Evolutionary conservation across 2,329 filamentous ascomycete genomes (phyloP), one percentile per base, ranked within the genome.

Genomic region (Coniochaeta sp.): DNA sequence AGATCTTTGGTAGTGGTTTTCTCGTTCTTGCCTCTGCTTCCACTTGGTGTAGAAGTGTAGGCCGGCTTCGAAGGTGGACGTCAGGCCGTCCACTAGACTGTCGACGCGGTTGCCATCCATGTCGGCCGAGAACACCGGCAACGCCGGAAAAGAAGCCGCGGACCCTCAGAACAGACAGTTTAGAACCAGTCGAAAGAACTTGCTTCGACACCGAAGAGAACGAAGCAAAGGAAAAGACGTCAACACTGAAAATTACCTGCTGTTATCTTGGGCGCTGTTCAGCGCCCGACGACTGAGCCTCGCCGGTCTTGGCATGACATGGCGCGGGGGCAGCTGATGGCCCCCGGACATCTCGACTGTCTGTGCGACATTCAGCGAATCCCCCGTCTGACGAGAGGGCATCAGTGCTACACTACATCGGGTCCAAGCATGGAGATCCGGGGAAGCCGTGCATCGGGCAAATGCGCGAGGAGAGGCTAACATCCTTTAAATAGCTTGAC

Each of bases 41-140:
- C 75, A 77, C 19, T 62, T 66, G 1, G 67, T 63, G 67, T 77
- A 76, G 61, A 69, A 69, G 33, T 70, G 66, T 3, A 73, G 64
- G 12, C 66, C 71, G 19, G 62, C 63, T 24, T 68, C 67, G 59
- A 74, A 74, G 9, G 69, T 67, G 19, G 68, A 64, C 16, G 67
- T 60, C 8, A 75, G 64, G 52, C 70, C 71, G 47, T 67, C 64
- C 36, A 74, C 68, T 26, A 71, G 64, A 52, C 60, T 64, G 63
- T 63, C 64, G 31, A 72, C 69, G 6, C 69, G 70, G 55, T 65
- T 64, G 56, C 66, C 66, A 60, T 70, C 67, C 68, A 70, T 63
- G n/a, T 58, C 28, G 31, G 26, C 28, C 9, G 36, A 26, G 55
- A 38, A 40, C 19, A 17, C 43, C 43, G 11, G 43, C 43, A 47